Conservation (phyloP, 1,284 basidiomycete species). For the Agaricales sp. region DNA sequence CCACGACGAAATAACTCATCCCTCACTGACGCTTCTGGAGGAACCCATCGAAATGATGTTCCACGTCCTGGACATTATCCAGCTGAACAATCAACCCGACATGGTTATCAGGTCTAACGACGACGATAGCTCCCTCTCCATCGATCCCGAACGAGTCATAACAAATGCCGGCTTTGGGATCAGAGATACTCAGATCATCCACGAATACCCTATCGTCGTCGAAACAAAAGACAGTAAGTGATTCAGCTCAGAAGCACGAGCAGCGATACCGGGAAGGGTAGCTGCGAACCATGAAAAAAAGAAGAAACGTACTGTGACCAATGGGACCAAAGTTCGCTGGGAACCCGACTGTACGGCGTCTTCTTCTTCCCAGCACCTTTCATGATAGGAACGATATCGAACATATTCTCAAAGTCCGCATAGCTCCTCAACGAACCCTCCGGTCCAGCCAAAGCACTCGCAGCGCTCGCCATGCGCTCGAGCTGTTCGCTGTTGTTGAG, state of each 20-base stretch:
- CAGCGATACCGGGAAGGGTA: slow-evolving; percentile 15
- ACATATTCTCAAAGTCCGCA: slow-evolving; percentile 27
- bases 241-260: not conserved
- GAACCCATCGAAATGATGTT: slow-evolving; percentile 41
- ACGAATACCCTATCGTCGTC: slow-evolving; percentile 31
- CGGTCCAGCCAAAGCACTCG: slow-evolving; percentile 26
- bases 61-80: slow-evolving; percentile 30
- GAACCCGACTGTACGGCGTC: slow-evolving; percentile 39
- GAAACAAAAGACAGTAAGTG: not conserved
- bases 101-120: slow-evolving; percentile 70
- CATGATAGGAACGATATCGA: slow-evolving; percentile 41
- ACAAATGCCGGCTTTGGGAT: slow-evolving; percentile 29
- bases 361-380: slow-evolving; percentile 28
- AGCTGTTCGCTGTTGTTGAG: slow-evolving; percentile 28
- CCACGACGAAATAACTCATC: too few relatives aligned
- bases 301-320: slow-evolving; percentile 49
- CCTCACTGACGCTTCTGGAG: too few relatives aligned
- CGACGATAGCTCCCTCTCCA: slow-evolving; percentile 44
- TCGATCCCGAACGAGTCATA: slow-evolving; percentile 51
- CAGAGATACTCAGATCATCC: slow-evolving; percentile 31
- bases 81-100: slow-evolving; percentile 50
- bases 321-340: slow-evolving; percentile 43
- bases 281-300: not conserved
- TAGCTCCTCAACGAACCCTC: slow-evolving; percentile 12
- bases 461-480: slow-evolving; percentile 29